Evolutionary conservation across 2,329 filamentous ascomycete genomes (phyloP), one percentile per base, ranked within the genome.

Genomic region (Helminthosporium solani): DNA sequence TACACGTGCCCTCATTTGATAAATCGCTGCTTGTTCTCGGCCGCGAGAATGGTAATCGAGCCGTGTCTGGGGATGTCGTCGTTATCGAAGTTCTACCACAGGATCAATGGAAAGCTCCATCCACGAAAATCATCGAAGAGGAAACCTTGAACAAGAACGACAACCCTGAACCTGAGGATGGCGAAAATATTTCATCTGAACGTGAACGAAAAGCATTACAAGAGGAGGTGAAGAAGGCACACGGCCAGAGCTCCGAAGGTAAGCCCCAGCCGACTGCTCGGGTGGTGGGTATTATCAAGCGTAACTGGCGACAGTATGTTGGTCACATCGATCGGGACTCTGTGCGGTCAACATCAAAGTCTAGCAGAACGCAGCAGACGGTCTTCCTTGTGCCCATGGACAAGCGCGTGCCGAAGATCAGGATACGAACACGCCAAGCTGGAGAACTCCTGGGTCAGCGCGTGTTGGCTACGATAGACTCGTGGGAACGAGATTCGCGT

Each of bases 301-400:
- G 94, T 42, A 97, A 97, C 70, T 99, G 94, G 94, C 82, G 94
- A 50, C 95, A 97, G 70, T 97, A 96, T 60, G 94, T 99, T 51
- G 94, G 94, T 2, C 91, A 96, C 65, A 86, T 99, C 46, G 94
- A 99, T 66, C 85, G 86, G 40, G 88, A 87, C 9, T 95, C 91
- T 2, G 86, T 90, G 39, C 86, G 85, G 61, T 82, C 85, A 42
- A 81, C 84, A 2, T 81, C 82, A 2, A 86, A 84, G 49, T 86
- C 90, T 58, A 90, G 89, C 23, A 82, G 90, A 47, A 87, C 87
- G 60, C 90, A 95, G 66, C 90, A 96, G 66, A 95, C 83, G 14
- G 90, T 99, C 12, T 99, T 99, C 71, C 79, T 99, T 15, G 84
- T 97, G 39, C 91, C 94, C 3, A 97, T 99, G 92, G 92, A 99